phyloP scores from a whole-genome alignment of 208 protist genomes.

The Kentomonas sorsogonicus region DNA sequence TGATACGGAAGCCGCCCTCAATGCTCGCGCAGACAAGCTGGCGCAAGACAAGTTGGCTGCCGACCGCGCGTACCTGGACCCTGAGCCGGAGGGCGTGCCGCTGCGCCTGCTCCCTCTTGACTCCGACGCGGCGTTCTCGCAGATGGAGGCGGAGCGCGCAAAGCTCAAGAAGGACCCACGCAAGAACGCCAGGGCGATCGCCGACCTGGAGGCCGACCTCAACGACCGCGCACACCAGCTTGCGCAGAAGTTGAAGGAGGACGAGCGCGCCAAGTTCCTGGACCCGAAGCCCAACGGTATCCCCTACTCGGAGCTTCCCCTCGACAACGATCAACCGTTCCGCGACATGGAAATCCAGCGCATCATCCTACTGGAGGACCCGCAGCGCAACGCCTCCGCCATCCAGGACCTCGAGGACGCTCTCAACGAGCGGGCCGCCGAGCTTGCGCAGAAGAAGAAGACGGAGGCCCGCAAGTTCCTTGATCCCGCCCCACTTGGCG shows the following conservation, averaged over 20 bases:
- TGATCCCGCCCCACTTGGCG: slow-evolving; percentile 45
- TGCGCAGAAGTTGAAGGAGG: slow-evolving; percentile 41
- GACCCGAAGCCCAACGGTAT: slow-evolving; percentile 42
- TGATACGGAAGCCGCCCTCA: slow-evolving; percentile 49
- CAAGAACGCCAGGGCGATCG: slow-evolving; percentile 40
- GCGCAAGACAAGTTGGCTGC: slow-evolving; percentile 33
- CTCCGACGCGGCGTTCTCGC: slow-evolving; percentile 32
- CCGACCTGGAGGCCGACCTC: slow-evolving; percentile 42
- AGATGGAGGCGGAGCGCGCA: slow-evolving; percentile 43
- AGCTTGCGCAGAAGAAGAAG: slow-evolving; percentile 48
- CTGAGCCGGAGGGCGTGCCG: slow-evolving; percentile 56
- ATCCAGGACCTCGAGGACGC: slow-evolving; percentile 59
- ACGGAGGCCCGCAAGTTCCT: slow-evolving; percentile 56
- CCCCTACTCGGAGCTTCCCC: slow-evolving; percentile 44
- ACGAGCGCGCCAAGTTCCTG: slow-evolving; percentile 56
- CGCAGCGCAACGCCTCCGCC: slow-evolving; percentile 30
- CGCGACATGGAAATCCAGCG: slow-evolving; percentile 58
- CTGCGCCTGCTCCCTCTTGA: slow-evolving; percentile 49
- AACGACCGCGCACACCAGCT: slow-evolving; percentile 58
- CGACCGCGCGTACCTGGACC: slow-evolving; percentile 62
- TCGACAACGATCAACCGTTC: slow-evolving; percentile 50
- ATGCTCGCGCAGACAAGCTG: slow-evolving; percentile 55
- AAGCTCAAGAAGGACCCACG: slow-evolving; percentile 54
- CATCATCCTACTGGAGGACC: slow-evolving; percentile 41
- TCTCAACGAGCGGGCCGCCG: slow-evolving; percentile 55